Conservation (phyloP, 352 stramenopile species). For the Globisporangium echinulatum region DNA sequence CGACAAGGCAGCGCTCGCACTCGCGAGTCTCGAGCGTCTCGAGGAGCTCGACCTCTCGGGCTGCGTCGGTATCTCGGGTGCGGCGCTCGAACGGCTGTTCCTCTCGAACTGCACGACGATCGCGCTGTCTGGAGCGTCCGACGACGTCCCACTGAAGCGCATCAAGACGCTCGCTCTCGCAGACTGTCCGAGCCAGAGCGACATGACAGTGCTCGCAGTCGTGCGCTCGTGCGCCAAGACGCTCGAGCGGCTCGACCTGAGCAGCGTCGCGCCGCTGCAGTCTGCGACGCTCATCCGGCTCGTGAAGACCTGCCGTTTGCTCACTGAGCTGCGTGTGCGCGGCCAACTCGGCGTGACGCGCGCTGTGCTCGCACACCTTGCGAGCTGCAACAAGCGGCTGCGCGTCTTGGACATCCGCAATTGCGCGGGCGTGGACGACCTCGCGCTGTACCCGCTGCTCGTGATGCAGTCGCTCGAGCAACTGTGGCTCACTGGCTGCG, state of each 20-base stretch:
- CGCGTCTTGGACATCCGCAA: constrained; percentile 47
- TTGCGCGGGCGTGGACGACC: constrained; percentile 44
- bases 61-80: constrained; percentile 38
- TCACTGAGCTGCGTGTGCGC: constrained; percentile 27
- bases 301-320: constrained; percentile 21
- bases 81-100: constrained; percentile 38
- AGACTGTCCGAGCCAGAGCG: constrained; percentile 21
- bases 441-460: constrained; percentile 51
- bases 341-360: constrained; percentile 36
- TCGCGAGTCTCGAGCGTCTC: constrained; percentile 45
- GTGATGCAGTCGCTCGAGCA: constrained; percentile 53
- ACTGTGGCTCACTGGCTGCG: constrained; percentile 36
- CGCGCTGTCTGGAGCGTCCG: neutral
- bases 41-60: constrained; percentile 48
- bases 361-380: constrained; percentile 37
- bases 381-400: constrained; percentile 47
- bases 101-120: constrained; percentile 20
- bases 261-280: constrained; percentile 18
- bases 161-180: constrained; percentile 21
- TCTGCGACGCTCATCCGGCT: constrained; percentile 27
- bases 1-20: constrained; percentile 47
- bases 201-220: constrained; percentile 28
- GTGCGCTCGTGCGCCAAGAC: constrained; percentile 21
- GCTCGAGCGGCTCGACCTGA: constrained; percentile 30
- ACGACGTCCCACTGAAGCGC: constrained; percentile 12